phyloP scores from a whole-genome alignment of 345 rosid species.

The Luvunga scandens region DNA sequence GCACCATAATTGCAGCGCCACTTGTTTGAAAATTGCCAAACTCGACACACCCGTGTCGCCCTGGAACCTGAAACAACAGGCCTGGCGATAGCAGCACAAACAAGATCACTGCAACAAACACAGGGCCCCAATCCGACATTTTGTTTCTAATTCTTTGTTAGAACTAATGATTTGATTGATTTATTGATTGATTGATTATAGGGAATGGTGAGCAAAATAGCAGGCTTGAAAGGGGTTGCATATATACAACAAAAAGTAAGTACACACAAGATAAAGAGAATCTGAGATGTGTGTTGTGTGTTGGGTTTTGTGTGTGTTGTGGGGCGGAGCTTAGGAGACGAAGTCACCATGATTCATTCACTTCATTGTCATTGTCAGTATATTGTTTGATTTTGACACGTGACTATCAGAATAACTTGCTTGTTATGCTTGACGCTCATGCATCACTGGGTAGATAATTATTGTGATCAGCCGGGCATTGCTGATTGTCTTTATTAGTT shows the following conservation, averaged over 20 bases:
- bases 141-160: neutral
- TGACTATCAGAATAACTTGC: conserved; percentile 17
- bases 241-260: neutral
- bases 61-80: conserved; percentile 55
- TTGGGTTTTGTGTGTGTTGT: neutral
- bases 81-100: conserved; percentile 54
- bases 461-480: neutral
- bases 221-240: neutral
- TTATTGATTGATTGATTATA: neutral
- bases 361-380: neutral
- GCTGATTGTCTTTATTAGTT: neutral
- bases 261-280: neutral
- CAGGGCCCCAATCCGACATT: conserved; percentile 67
- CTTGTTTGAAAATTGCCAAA: conserved; percentile 59
- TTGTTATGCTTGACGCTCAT: neutral
- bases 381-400: neutral
- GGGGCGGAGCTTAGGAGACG: conserved; percentile 14
- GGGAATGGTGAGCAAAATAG: neutral
- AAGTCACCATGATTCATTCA: conserved; percentile 28
- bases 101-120: conserved; percentile 49
- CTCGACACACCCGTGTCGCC: conserved; percentile 40
- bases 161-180: neutral
- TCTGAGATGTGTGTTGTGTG: conserved; percentile 1
- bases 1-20: conserved; percentile 48
- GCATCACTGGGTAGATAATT: neutral